phyloP scores from a whole-genome alignment of 208 protist genomes.

The Acanthamoeba culbertsoni region DNA sequence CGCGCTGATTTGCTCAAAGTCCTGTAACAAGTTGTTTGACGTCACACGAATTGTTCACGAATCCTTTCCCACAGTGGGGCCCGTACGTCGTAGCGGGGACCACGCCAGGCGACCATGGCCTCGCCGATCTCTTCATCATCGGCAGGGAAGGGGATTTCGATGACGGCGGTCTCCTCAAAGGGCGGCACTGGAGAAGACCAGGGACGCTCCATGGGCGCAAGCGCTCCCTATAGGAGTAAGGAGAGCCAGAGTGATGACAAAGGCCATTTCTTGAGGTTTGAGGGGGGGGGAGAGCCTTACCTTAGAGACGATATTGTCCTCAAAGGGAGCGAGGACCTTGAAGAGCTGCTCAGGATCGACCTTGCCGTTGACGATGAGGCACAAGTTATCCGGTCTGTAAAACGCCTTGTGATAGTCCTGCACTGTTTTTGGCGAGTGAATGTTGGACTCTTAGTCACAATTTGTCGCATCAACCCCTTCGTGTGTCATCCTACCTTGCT shows the following conservation, averaged over 20 bases:
- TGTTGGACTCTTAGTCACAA: not conserved
- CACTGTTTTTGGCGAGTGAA: not conserved
- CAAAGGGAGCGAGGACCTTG: constrained; percentile 60
- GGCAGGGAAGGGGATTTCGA: constrained; percentile 69
- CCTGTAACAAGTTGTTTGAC: not conserved
- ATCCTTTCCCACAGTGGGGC: not conserved
- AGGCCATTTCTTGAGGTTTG: no score
- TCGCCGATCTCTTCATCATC: constrained; percentile 73
- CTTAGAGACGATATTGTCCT: constrained; percentile 70
- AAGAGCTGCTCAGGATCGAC: constrained; percentile 62
- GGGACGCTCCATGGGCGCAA: constrained; percentile 35
- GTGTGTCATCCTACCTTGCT: constrained; percentile 7
- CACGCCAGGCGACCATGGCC: constrained; percentile 48
- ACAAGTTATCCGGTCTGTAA: constrained; percentile 79
- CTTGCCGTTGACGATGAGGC: constrained; percentile 74
- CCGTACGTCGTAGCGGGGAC: not conserved
- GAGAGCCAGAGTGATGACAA: not conserved
- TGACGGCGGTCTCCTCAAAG: not conserved
- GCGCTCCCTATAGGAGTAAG: not conserved
- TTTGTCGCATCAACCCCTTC: not conserved
- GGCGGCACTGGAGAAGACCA: constrained; percentile 20
- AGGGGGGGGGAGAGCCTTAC: not conserved
- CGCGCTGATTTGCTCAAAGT: constrained; percentile 45
- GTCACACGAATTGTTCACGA: not conserved
- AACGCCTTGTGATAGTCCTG: constrained; percentile 74